Conservation (phyloP, 371 early-diverging fungal species). For the Mucor sp. region DNA sequence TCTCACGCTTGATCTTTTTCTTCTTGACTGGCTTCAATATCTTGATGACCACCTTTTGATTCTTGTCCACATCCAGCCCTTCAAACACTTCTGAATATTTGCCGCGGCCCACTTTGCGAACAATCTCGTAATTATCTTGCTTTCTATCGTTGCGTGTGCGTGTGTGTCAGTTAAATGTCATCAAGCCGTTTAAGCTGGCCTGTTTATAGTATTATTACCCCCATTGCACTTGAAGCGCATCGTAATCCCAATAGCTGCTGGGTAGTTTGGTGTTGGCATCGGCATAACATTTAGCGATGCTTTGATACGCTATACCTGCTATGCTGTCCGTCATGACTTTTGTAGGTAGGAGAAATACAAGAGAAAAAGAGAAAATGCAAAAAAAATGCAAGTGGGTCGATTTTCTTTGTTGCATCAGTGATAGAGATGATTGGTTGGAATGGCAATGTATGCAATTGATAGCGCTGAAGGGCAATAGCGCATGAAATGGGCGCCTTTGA, state of each 20-base stretch:
- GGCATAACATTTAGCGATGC: slow-evolving; percentile 10
- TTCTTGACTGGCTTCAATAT: slow-evolving; percentile 99
- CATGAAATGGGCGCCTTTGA: too few species aligned
- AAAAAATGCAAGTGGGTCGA: background rate
- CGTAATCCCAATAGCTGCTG: slow-evolving; percentile 25
- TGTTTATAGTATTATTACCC: slow-evolving; percentile 13
- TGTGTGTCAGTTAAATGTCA: background rate
- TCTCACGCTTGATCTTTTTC: slow-evolving; percentile 99
- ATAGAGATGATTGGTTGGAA: background rate
- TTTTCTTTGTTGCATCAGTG: background rate
- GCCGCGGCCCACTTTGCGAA: slow-evolving; percentile 96
- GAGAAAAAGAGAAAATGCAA: background rate
- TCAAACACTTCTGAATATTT: slow-evolving; percentile 99
- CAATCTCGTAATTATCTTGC: slow-evolving; percentile 96
- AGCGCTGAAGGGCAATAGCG: too few species aligned
- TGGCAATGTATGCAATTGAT: background rate
- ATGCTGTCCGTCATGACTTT: background rate
- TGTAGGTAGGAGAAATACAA: background rate
- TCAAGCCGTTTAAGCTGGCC: background rate
- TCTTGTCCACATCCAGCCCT: slow-evolving; percentile 81
- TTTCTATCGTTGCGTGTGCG: background rate
- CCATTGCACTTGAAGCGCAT: slow-evolving; percentile 23
- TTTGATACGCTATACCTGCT: slow-evolving; percentile 3
- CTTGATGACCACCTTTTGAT: slow-evolving; percentile 96
- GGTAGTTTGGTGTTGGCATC: slow-evolving; percentile 10